These are phyloP conservation scores for Aureobasidium sp. DNA, from an alignment of 2,329 filamentous ascomycete species.

Conservation along the genomic window DNA sequence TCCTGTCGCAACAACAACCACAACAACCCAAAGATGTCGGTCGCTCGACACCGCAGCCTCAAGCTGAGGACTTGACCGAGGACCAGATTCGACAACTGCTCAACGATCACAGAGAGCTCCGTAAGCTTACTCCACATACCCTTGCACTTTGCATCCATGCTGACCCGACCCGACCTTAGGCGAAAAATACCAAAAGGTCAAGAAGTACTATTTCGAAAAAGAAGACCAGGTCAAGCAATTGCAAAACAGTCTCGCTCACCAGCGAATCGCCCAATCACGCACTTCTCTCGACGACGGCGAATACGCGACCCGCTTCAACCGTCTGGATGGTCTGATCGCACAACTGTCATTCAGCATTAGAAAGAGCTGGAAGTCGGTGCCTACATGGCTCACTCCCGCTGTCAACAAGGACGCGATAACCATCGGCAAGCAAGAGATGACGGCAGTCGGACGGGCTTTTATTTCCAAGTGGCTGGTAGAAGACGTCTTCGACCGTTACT, in stretches of 20 bases:
- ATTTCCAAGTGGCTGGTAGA: constrained; percentile 87
- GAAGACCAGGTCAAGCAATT: constrained; percentile 83
- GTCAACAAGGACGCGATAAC: constrained; percentile 79
- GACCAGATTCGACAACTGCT: constrained; percentile 38
- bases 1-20: constrained; percentile 13
- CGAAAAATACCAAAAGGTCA: constrained; percentile 95
- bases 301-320: constrained; percentile 80
- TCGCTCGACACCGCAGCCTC: constrained; percentile 37
- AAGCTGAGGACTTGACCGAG: constrained; percentile 36
- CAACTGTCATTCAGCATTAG: constrained; percentile 94
- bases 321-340: constrained; percentile 86
- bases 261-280: constrained; percentile 86
- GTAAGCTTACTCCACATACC: constrained; percentile 26
- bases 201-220: constrained; percentile 93
- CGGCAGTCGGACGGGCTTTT: constrained; percentile 78
- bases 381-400: constrained; percentile 67
- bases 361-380: constrained; percentile 82
- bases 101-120: constrained; percentile 42
- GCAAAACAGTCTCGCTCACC: constrained; percentile 95
- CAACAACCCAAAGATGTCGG: constrained; percentile 25
- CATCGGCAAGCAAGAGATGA: constrained; percentile 96
- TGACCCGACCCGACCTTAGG: constrained; percentile 43
- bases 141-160: not conserved
- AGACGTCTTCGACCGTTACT: constrained; percentile 83
- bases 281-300: constrained; percentile 94